These are phyloP conservation scores for Pelagomonas calceolata DNA, from an alignment of 108 stramenopile genomes.

Conservation along the genomic window DNA sequence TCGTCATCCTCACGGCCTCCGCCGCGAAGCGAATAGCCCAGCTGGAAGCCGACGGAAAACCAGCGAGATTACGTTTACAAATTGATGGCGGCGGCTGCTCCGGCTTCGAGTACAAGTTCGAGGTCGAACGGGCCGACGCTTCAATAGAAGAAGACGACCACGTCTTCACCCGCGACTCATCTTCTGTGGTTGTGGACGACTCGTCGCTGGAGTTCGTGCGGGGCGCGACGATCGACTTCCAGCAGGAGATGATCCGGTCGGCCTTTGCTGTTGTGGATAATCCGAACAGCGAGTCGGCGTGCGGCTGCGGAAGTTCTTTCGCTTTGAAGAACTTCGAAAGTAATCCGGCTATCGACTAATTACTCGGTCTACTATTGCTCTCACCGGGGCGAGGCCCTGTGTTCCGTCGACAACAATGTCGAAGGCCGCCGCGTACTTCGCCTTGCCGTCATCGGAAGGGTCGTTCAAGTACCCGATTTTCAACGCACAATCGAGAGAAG, in stretches of 20 bases:
- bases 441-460: no score
- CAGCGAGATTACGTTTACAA: conserved; percentile 15
- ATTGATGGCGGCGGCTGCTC: conserved; percentile 47
- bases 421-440: not conserved
- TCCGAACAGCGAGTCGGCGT: conserved; percentile 34
- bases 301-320: conserved; percentile 43
- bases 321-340: conserved; percentile 33
- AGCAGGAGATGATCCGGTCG: conserved; percentile 37
- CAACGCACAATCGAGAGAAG: not conserved
- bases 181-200: conserved; percentile 30
- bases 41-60: not conserved
- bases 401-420: conserved; percentile 2
- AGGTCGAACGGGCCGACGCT: not conserved
- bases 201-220: conserved; percentile 29
- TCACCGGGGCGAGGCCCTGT: no score
- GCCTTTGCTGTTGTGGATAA: conserved; percentile 38
- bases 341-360: conserved; percentile 6
- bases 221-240: conserved; percentile 37
- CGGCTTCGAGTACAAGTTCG: conserved; percentile 23
- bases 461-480: conserved; percentile 8
- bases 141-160: not conserved
- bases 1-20: not conserved
- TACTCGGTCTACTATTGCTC: no score
- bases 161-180: conserved; percentile 23
- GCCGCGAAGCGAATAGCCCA: not conserved